A percentile compares a stretch with the other conserved stretches of the same genome.
Conservation (phyloP, 352 stramenopile species). For the Vaucheria bursata region DNA sequence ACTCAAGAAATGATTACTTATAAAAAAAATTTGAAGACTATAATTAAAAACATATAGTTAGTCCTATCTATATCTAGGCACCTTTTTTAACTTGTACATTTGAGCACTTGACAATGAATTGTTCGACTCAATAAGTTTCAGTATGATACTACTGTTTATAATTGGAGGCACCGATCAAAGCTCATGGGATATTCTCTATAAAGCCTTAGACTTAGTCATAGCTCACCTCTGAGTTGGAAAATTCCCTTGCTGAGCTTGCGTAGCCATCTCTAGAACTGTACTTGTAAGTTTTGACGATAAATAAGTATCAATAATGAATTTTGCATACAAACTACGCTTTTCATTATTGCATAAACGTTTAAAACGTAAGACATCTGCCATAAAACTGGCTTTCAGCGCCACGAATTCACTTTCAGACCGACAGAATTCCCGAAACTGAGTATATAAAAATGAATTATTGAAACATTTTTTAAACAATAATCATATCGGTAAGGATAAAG, state of each 20-base stretch:
- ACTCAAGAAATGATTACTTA: no score
- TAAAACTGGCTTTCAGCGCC: neutral
- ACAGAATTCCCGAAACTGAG: slow-evolving; percentile 3
- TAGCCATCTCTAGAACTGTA: neutral
- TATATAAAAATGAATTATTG: neutral
- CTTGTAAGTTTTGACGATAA: neutral
- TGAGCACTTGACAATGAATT: neutral
- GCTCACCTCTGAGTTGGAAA: neutral
- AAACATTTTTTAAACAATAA: neutral
- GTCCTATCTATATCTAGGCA: no score
- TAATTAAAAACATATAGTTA: no score
- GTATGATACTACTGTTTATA: neutral
- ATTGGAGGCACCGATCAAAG: neutral
- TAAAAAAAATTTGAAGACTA: no score
- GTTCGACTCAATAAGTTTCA: neutral
- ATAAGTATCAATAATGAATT: neutral
- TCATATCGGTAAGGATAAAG: neutral
- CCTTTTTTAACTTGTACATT: no score
- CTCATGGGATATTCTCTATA: neutral
- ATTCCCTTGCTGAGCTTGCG: neutral
- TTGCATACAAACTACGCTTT: neutral
- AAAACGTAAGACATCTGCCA: neutral
- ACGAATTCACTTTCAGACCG: neutral
- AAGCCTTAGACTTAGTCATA: neutral
- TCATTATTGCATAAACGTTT: neutral